Conservation (phyloP, 1,139 yeast species). For the Meyerozyma smithsonii region DNA sequence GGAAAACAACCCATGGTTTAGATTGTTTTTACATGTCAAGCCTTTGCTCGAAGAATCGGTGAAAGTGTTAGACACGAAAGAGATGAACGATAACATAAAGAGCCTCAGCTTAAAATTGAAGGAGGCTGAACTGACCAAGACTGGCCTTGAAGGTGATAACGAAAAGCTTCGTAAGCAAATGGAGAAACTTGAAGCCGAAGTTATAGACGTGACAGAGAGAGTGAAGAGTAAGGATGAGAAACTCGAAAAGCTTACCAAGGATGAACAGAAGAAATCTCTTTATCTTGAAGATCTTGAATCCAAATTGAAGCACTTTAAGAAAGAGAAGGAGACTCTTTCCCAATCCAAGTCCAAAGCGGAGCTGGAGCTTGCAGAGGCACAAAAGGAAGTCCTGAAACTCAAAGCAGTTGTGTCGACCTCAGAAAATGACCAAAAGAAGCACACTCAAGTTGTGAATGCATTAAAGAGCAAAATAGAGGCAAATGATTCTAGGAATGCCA, state of each 20-base stretch:
- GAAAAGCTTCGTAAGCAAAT: conserved; percentile 34
- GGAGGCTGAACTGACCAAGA: conserved; percentile 26
- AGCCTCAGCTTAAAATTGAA: conserved; percentile 32
- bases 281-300: conserved; percentile 12
- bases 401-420: conserved; percentile 1
- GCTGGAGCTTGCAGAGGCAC: conserved; percentile 8
- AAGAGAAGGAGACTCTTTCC: conserved; percentile 17
- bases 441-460: background rate
- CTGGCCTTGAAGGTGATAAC: conserved; percentile 17
- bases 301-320: conserved; percentile 11
- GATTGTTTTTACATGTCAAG: conserved; percentile 62
- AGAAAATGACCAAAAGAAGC: background rate
- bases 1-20: conserved; percentile 72
- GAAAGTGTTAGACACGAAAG: conserved; percentile 52
- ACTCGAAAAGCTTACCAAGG: conserved; percentile 20
- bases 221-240: conserved; percentile 24
- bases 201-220: conserved; percentile 21
- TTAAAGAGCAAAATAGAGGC: background rate
- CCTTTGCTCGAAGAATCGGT: conserved; percentile 71
- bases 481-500: background rate
- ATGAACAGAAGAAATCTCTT: conserved; percentile 16
- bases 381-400: background rate
- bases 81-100: conserved; percentile 48
- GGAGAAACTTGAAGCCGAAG: conserved; percentile 44
- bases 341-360: conserved; percentile 10